A percentile compares a stretch with the other conserved stretches of the same genome.
Evolutionary conservation across 148 eudicot genomes (phyloP).

Genomic region (Silene conica): DNA sequence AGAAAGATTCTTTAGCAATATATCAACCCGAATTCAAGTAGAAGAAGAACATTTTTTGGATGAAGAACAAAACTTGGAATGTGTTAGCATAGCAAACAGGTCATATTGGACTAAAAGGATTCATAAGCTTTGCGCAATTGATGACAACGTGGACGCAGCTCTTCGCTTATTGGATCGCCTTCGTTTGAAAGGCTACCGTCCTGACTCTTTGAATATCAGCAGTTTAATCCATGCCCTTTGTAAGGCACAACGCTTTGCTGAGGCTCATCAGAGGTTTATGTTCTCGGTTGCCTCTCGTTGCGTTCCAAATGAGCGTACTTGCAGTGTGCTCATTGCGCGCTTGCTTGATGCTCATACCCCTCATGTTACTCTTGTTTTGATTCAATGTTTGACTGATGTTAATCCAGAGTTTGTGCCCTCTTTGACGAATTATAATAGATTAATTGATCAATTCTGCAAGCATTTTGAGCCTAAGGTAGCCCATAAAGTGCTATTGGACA

Average conservation of each 20-base stretch:
- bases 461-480: constrained; percentile 32
- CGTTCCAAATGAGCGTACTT: constrained; percentile 67
- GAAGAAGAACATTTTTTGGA: constrained; percentile 13
- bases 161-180: constrained; percentile 51
- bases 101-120: constrained; percentile 51
- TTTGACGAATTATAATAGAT: constrained; percentile 64
- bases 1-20: constrained; percentile 3
- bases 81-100: constrained; percentile 26
- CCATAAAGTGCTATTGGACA: constrained; percentile 53
- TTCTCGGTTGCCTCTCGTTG: constrained; percentile 28
- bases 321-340: constrained; percentile 71
- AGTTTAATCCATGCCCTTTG: constrained; percentile 75
- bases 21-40: constrained; percentile 1
- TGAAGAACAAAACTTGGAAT: constrained; percentile 21
- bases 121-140: constrained; percentile 50
- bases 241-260: constrained; percentile 41
- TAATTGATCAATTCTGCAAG: constrained; percentile 62
- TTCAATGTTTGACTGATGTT: constrained; percentile 30
- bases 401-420: constrained; percentile 57
- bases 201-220: constrained; percentile 55
- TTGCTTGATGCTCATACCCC: constrained; percentile 51
- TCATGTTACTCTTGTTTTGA: constrained; percentile 33
- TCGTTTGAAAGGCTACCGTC: constrained; percentile 48
- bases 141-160: constrained; percentile 46
- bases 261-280: constrained; percentile 61